phyloP scores from a whole-genome alignment of 345 rosid genomes.

The Aquilaria malaccensis region DNA sequence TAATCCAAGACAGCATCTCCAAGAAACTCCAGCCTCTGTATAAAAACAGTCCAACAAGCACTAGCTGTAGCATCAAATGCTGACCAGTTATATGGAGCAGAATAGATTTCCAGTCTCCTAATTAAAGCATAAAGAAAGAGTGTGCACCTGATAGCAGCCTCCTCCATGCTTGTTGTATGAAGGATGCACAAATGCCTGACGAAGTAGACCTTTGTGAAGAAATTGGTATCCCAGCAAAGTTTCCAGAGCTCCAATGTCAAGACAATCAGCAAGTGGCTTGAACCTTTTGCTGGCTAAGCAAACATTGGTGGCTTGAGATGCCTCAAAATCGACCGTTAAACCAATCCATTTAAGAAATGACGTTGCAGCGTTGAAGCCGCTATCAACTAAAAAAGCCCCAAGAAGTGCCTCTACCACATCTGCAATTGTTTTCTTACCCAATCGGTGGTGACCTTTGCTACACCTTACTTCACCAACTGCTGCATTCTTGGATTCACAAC shows the following conservation, averaged over 20 bases:
- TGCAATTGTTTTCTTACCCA: constrained; percentile 78
- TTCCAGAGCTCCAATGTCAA: constrained; percentile 47
- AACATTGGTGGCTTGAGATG: constrained; percentile 40
- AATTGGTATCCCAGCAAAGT: constrained; percentile 41
- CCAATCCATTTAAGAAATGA: constrained; percentile 92
- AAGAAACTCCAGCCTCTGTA: constrained; percentile 93
- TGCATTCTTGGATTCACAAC: constrained; percentile 18
- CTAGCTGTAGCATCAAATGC: constrained; percentile 18
- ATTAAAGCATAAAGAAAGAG: not conserved
- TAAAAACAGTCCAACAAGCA: constrained; percentile 24
- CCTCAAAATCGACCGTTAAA: constrained; percentile 56
- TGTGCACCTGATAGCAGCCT: constrained; percentile 88
- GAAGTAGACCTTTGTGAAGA: constrained; percentile 67
- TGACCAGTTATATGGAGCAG: constrained; percentile 19
- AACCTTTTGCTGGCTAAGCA: constrained; percentile 49
- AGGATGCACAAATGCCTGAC: constrained; percentile 92
- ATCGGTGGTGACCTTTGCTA: constrained; percentile 77
- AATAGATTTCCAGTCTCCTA: not conserved
- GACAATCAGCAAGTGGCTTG: constrained; percentile 40
- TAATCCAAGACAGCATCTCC: constrained; percentile 97
- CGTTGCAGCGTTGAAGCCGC: constrained; percentile 81
- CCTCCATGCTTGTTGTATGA: constrained; percentile 78
- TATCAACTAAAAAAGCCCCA: constrained; percentile 86
- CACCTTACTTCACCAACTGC: constrained; percentile 49
- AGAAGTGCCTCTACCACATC: constrained; percentile 91